Base-by-base conservation (phyloP, 75 land plant genomes). In the Picea sitchensis region DNA sequence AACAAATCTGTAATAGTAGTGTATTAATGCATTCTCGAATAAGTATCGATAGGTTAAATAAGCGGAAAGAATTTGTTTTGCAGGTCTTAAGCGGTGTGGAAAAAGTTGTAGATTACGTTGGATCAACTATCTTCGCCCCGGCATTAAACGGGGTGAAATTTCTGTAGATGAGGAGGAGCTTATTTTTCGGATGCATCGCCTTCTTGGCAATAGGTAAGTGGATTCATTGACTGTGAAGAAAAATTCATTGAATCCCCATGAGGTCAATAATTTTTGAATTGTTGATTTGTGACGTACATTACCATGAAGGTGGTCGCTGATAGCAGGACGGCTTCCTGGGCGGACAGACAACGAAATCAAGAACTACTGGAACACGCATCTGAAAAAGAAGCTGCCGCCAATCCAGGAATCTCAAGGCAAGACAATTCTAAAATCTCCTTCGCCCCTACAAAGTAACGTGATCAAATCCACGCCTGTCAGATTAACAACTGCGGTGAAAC, bases 61-160 rank as follows among this genome's bases (percentile, higher is more conserved):
- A 31, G 18, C 17, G 5, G 14, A 18, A 14, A 30, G 4, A 30
- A 32, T 36, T 14, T 15, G 18, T 3, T 13, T 41, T 69, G 73
- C 71, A 81, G 82, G 82, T 26, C 65, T 81, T 7, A 38, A 62
- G 41, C 62, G 81, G 14, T 81, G 82, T 3, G 82, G 81, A 18
- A 81, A 81, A 17, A 81, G 82, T 73, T 81, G 82, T 12, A 78
- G 81, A 78, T 81, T 81, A 15, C 56, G 81, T n/a, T 81, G 82
- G 82, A 14, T 81, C 20, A 81, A 81, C 60, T 81, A 78, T 56
- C 63, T 81, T 5, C 64, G 82, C 8, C 82, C 82, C 1, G 81
- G 63, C 12, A 61, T 81, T 18, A 81, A 81, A 20, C 62, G 81
- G 9, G 82, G 82, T 2, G 18, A 76, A 3, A 73, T 81, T 47